Conservation (phyloP, 2,329 filamentous ascomycete species). For the Escovopsis sp. region DNA sequence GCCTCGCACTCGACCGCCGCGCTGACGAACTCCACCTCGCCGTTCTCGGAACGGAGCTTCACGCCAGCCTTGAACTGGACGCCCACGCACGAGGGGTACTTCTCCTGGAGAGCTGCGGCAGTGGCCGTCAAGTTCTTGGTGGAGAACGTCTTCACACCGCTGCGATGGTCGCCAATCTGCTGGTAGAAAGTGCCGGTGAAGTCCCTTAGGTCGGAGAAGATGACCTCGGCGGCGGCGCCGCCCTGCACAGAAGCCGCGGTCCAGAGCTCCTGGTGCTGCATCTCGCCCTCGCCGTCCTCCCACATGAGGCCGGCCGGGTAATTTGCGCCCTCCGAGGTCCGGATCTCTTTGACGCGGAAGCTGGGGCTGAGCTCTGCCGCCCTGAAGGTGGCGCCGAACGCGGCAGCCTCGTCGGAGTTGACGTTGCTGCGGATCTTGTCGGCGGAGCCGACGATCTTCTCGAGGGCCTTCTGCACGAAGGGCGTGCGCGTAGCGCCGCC, state of each 20-base stretch:
- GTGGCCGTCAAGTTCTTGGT: constrained; percentile 80
- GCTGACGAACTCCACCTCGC: constrained; percentile 63
- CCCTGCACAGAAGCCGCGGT: constrained; percentile 62
- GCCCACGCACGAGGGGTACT: constrained; percentile 56
- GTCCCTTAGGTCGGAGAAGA: constrained; percentile 69
- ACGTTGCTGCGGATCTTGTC: constrained; percentile 85
- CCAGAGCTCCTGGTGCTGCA: constrained; percentile 71
- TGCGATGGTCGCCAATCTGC: constrained; percentile 43
- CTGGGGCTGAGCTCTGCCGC: constrained; percentile 83
- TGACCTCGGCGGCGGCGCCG: constrained; percentile 64
- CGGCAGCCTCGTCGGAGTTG: constrained; percentile 91
- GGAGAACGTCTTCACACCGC: constrained; percentile 48
- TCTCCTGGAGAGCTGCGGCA: constrained; percentile 62
- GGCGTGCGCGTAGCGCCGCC: constrained; percentile 83
- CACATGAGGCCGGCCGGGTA: constrained; percentile 69
- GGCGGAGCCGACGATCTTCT: constrained; percentile 54
- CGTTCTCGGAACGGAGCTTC: constrained; percentile 56
- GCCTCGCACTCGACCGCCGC: constrained; percentile 77
- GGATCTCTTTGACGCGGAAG: constrained; percentile 96
- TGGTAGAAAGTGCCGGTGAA: constrained; percentile 72
- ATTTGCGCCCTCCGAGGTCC: constrained; percentile 58
- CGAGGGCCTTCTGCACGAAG: constrained; percentile 82
- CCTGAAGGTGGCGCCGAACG: constrained; percentile 90
- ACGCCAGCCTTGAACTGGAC: constrained; percentile 63
- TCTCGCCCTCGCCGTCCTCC: constrained; percentile 51